Conservation (phyloP, 2,329 filamentous ascomycete species). For the Dryadomyces sulphureus region DNA sequence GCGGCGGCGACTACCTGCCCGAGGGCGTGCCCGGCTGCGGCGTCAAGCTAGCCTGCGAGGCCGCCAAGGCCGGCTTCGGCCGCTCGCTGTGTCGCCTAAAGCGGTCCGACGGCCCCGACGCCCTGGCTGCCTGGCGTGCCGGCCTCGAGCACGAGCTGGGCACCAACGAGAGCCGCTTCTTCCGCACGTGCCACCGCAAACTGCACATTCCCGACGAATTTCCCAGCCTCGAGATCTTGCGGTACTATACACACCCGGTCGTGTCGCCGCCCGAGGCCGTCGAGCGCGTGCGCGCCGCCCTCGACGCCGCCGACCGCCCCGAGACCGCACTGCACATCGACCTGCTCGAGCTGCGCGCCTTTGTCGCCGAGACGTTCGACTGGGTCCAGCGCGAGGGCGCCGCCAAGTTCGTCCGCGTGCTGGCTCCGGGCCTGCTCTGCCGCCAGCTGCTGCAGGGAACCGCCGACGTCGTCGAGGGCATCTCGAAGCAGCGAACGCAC, state of each 20-base stretch:
- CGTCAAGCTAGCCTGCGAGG: slow-evolving; percentile 77
- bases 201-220: slow-evolving; percentile 68
- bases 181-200: slow-evolving; percentile 59
- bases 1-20: slow-evolving; percentile 85
- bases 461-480: slow-evolving; percentile 39
- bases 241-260: slow-evolving; percentile 78
- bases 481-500: slow-evolving; percentile 56
- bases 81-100: slow-evolving; percentile 54
- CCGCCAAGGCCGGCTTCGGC: slow-evolving; percentile 78
- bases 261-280: slow-evolving; percentile 52
- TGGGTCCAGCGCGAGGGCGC: slow-evolving; percentile 71
- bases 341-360: slow-evolving; percentile 52
- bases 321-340: slow-evolving; percentile 42
- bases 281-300: slow-evolving; percentile 35
- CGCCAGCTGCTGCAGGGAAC: slow-evolving; percentile 21
- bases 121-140: slow-evolving; percentile 55
- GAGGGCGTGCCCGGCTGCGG: slow-evolving; percentile 81
- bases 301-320: slow-evolving; percentile 5
- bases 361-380: slow-evolving; percentile 67
- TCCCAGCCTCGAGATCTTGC: slow-evolving; percentile 61
- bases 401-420: slow-evolving; percentile 66
- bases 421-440: slow-evolving; percentile 63
- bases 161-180: slow-evolving; percentile 72
- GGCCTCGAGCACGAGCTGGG: slow-evolving; percentile 59
- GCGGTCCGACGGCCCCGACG: slow-evolving; percentile 36